Evolutionary conservation across 805 yeast genomes (phyloP), one percentile per base, ranked within the genome.

Genomic region (Metschnikowia corniflorae): DNA sequence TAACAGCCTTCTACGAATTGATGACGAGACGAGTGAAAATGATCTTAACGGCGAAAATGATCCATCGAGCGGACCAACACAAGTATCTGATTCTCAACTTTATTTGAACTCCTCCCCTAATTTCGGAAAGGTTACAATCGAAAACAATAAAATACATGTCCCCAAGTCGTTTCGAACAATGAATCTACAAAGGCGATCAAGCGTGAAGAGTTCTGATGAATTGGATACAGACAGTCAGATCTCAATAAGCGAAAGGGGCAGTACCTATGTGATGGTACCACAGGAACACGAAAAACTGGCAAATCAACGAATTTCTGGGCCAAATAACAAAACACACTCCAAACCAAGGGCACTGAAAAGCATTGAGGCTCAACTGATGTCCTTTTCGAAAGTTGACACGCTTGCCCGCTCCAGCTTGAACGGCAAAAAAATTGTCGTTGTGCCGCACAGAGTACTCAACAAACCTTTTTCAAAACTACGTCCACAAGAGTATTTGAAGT

Each of bases 361-460:
- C 7, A 20, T 7, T 7, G 22, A 20, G 9, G 22, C 9, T 20
- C n/a, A n/a, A n/a, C n/a, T n/a, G n/a, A n/a, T n/a, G n/a, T 20
- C 22, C 9, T 20, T 20, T 20, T 3, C 13, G 5, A 22, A 33
- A 16, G 7, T 6, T 7, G 30, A 35, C 19, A n/a, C n/a, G n/a
- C n/a, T n/a, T n/a, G n/a, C n/a, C n/a, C n/a, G n/a, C n/a, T n/a
- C n/a, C n/a, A n/a, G n/a, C n/a, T 28, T 31, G 9, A 4, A 22
- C 1, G 41, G 41, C 1, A 57, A 58, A 37, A 57, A 53, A 39
- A 45, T 62, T 17, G 58, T 65, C 7, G 56, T 68, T 7, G 58
- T 67, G 6, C 72, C 73, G 1, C 72, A 68, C 40, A 59, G 59
- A 40, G 63, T 68, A n/a, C 53, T 68, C 29, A 60, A 55, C 40